Evolutionary conservation across 768 basidiomycete genomes (phyloP), one percentile per base, ranked within the genome.

Genomic region (Filobasidium wieringae): DNA sequence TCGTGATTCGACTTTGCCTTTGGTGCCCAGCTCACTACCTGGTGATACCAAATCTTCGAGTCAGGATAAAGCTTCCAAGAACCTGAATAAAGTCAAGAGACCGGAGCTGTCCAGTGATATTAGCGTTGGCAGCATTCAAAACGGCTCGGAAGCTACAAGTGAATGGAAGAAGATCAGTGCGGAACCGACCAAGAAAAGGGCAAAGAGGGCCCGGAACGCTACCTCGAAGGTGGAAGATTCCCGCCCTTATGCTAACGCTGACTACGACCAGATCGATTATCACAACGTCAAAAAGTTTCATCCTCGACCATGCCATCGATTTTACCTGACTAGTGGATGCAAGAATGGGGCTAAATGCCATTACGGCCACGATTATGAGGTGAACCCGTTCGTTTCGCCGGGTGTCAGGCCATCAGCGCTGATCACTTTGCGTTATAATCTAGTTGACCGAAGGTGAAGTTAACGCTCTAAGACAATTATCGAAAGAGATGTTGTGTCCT

Each of bases 401-500:
- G 11, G 22, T 3, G 37, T 11, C 15, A 11, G 5, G 11, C 11
- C 37, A 11, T 15, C 17, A 4, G 5, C 37, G 37, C 37, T 40
- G 11, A 40, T 4, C 37, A 40, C 43, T 17, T 27, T 14, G 5
- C 29, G n/a, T n/a, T n/a, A n/a, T n/a, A n/a, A n/a, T 4, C 2
- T 27, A 47, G 54, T 32, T 55, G 40, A 55, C 54, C 15, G 30
- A 55, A 12, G 27, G 27, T 14, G 54, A 55, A 30, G 11, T 55
- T n/a, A 39, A 37, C n/a, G 54, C 54, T 8, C 36, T 55, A 11
- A 55, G 32, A 31, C 27, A 37, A 2, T 45, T 55, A 27, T 37
- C 54, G 4, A 55, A 55, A 22, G 54, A 55, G 40, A 55, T 55
- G 54, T 41, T 55, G 24, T 55, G 54, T 55, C 54, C 54, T 19